These are phyloP conservation scores for Lactarius hatsudake DNA, from an alignment of 768 basidiomycete species.

Conservation along the genomic window DNA sequence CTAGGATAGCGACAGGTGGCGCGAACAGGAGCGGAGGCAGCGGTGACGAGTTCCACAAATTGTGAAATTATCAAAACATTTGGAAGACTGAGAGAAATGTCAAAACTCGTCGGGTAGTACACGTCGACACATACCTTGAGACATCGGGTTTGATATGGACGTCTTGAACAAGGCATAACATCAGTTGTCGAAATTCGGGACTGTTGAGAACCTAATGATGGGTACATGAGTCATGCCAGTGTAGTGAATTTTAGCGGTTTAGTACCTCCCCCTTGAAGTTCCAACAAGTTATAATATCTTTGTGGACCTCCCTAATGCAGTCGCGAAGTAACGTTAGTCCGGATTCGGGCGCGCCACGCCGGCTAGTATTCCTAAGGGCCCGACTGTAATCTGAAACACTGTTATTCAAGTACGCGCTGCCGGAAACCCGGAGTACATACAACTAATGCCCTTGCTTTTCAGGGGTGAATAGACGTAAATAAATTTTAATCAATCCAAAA, in stretches of 20 bases:
- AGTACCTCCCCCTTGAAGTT: background rate
- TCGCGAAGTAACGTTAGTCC: background rate
- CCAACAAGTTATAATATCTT: background rate
- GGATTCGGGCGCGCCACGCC: background rate
- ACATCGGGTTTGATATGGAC: background rate
- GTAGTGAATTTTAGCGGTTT: background rate
- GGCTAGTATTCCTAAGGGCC: background rate
- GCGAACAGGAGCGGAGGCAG: too few relatives aligned
- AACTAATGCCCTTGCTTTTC: background rate
- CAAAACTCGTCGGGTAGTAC: background rate
- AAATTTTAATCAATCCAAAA: too few relatives aligned
- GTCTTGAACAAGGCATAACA: background rate
- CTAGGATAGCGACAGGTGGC: too few relatives aligned
- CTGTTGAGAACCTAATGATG: background rate
- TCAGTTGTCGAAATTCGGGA: background rate
- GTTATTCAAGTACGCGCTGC: background rate
- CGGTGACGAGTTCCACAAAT: too few relatives aligned
- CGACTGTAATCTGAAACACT: background rate
- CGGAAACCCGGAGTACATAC: background rate
- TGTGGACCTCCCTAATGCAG: background rate
- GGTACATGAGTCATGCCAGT: too few relatives aligned
- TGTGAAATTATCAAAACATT: too few relatives aligned
- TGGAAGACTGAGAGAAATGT: background rate
- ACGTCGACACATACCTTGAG: background rate
- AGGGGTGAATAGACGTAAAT: background rate